Evolutionary conservation across 176 grass and related monocot species (phyloP).

Genomic region (Pharus latifolius): DNA sequence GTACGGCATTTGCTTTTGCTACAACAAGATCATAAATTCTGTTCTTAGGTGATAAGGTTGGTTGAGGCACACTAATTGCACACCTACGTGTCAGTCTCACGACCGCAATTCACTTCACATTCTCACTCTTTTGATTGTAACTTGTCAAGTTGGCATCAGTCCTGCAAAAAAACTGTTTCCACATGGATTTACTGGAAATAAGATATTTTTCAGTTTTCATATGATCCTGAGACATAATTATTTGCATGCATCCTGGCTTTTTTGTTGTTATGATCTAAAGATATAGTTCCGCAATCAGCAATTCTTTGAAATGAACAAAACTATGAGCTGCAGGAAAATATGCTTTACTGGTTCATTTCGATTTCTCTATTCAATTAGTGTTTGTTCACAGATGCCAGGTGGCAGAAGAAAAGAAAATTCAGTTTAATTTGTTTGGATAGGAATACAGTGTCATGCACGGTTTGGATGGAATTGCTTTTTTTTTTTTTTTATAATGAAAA

Average conservation of each 20-base stretch:
- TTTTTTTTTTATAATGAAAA: neutral
- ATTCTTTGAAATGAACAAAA: no score
- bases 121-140: neutral
- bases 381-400: no score
- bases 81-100: neutral
- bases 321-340: no score
- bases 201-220: neutral
- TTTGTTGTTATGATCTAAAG: no score
- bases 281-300: no score
- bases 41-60: neutral
- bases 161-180: neutral
- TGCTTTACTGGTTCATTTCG: no score
- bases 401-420: no score
- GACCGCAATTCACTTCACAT: neutral
- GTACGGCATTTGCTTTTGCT: neutral
- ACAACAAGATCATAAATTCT: neutral
- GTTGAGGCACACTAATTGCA: neutral
- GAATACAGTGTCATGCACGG: neutral
- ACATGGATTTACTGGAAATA: neutral
- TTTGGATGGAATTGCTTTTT: conserved; percentile 4
- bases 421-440: no score
- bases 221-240: neutral
- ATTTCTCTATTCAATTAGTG: no score
- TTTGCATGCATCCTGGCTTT: neutral
- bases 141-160: neutral